Evolutionary conservation across 2,329 filamentous ascomycete genomes (phyloP).

Genomic region (Bipolaris cookei): DNA sequence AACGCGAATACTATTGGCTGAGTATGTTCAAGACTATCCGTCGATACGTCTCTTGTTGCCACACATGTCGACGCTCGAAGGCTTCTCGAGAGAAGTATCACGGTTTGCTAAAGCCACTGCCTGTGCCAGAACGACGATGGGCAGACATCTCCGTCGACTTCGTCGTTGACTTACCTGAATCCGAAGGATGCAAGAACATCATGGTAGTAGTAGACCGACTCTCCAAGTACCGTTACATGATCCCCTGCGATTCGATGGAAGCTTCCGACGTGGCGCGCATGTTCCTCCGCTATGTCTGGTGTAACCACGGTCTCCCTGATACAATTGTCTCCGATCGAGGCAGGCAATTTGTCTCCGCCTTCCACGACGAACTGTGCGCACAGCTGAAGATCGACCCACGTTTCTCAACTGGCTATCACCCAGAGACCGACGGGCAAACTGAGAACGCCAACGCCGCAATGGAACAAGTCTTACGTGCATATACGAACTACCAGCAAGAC

Average conservation of each 20-base stretch:
- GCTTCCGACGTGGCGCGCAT: background rate
- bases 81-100: background rate
- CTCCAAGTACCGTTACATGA: background rate
- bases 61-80: background rate
- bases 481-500: too few relatives aligned
- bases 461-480: too few relatives aligned
- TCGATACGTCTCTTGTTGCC: background rate
- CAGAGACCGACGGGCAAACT: constrained; percentile 14
- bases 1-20: background rate
- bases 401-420: constrained; percentile 15
- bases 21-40: background rate
- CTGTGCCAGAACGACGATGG: background rate
- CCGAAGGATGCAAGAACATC: background rate
- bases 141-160: background rate
- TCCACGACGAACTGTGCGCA: background rate
- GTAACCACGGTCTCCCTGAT: background rate
- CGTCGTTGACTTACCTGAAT: background rate
- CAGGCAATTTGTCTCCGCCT: background rate
- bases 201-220: background rate
- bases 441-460: constrained; percentile 1
- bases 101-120: constrained; percentile 4
- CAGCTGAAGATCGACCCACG: background rate
- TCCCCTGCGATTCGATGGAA: background rate
- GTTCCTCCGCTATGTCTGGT: background rate
- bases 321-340: background rate